phyloP scores from a whole-genome alignment of 2,329 filamentous ascomycete genomes.

The Corynespora cassiicola region DNA sequence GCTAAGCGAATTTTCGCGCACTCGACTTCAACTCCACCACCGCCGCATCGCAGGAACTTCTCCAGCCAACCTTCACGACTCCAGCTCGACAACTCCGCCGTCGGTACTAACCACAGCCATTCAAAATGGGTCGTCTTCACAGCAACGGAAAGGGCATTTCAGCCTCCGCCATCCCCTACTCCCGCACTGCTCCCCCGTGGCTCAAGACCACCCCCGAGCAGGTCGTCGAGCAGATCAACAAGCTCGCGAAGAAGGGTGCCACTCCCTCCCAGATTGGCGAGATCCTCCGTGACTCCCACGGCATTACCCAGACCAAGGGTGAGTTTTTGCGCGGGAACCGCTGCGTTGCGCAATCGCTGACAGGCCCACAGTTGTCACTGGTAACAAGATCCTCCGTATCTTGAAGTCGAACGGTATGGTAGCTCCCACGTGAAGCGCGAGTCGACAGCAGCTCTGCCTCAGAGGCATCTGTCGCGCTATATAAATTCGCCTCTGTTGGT shows the following conservation, averaged over 20 bases:
- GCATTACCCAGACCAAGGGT: slow-evolving; percentile 96
- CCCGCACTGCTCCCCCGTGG: slow-evolving; percentile 89
- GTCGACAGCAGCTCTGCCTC: slow-evolving; percentile 42
- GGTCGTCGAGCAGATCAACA: slow-evolving; percentile 99
- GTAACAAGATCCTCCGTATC: slow-evolving; percentile 99
- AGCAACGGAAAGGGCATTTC: slow-evolving; percentile 99
- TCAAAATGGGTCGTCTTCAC: slow-evolving; percentile 96
- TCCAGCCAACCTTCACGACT: slow-evolving; percentile 22
- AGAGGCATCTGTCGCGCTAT: slow-evolving; percentile 72
- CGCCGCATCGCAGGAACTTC: slow-evolving; percentile 3
- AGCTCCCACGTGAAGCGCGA: slow-evolving; percentile 50
- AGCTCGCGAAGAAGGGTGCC: slow-evolving; percentile 98
- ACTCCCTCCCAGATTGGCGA: slow-evolving; percentile 99
- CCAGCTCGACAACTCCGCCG: slow-evolving; percentile 24
- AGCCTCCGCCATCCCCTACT: slow-evolving; percentile 95
- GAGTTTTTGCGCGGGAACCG: slow-evolving; percentile 54
- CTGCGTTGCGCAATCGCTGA: slow-evolving; percentile 16
- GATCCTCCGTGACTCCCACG: slow-evolving; percentile 96
- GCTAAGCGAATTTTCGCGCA: slow-evolving; percentile 30
- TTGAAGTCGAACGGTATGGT: slow-evolving; percentile 95
- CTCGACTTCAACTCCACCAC: slow-evolving; percentile 1
- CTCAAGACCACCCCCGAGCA: slow-evolving; percentile 98
- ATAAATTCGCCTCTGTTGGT: slow-evolving; percentile 54
- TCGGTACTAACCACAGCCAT: slow-evolving; percentile 24
- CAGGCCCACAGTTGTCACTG: slow-evolving; percentile 60